These are phyloP conservation scores for Penicillium fimorum DNA, from an alignment of 495 filamentous ascomycete genomes.

Conservation along the genomic window DNA sequence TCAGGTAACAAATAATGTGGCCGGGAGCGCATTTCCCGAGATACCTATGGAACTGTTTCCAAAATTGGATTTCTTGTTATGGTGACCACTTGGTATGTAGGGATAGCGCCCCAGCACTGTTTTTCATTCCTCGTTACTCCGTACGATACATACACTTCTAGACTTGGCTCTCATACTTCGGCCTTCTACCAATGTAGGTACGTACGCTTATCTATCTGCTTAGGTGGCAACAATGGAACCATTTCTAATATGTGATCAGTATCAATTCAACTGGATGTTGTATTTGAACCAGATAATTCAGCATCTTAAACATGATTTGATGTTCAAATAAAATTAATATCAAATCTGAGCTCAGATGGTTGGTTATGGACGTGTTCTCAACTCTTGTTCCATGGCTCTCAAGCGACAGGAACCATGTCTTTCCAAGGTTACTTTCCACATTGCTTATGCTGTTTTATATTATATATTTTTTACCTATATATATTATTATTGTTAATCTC, in stretches of 20 bases:
- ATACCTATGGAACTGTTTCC: slow-evolving; percentile 16
- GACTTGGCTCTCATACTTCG: background rate
- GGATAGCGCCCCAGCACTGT: slow-evolving; percentile 23
- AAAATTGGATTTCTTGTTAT: slow-evolving; percentile 26
- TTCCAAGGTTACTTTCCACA: background rate
- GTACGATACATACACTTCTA: background rate
- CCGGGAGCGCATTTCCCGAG: slow-evolving; percentile 12
- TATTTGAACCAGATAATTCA: too few species aligned
- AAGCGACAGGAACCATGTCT: slow-evolving; percentile 11
- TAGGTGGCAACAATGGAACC: background rate
- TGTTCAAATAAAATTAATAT: background rate
- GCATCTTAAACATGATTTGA: background rate
- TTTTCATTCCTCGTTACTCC: slow-evolving; percentile 33
- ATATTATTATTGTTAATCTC: background rate
- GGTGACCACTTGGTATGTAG: slow-evolving; percentile 31
- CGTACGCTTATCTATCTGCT: background rate
- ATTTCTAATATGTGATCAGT: background rate
- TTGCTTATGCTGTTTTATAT: background rate
- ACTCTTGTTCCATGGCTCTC: slow-evolving; percentile 12
- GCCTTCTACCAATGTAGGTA: background rate
- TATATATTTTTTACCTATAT: too few species aligned
- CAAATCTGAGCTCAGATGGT: background rate
- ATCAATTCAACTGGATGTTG: too few species aligned
- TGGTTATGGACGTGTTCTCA: background rate
- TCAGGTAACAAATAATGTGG: slow-evolving; percentile 27